phyloP scores from a whole-genome alignment of 106 monocot species.

The Posidonia australis region DNA sequence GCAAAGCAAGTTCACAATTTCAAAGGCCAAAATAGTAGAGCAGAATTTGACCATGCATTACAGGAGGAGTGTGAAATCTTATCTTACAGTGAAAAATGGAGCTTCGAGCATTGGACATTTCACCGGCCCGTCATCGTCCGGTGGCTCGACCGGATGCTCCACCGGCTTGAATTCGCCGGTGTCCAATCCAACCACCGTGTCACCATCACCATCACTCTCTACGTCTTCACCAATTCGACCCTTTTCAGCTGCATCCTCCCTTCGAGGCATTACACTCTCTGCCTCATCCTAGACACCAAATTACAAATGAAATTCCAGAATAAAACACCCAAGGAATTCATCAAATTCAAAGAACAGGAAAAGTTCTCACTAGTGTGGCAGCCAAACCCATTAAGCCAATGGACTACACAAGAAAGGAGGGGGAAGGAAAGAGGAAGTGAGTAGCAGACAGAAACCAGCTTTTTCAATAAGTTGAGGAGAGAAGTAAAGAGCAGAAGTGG shows the following conservation, averaged over 20 bases:
- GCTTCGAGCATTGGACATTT: constrained; percentile 3
- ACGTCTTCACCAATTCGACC: background rate
- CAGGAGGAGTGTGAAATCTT: background rate
- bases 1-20: too few relatives aligned
- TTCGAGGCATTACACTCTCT: background rate
- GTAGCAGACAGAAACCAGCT: background rate
- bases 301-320: background rate
- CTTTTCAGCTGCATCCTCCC: background rate
- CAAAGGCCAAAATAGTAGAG: too few relatives aligned
- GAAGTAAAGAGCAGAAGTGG: background rate
- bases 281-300: background rate
- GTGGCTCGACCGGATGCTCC: constrained; percentile 26
- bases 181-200: background rate
- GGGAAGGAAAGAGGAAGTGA: too few relatives aligned
- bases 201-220: background rate
- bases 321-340: background rate
- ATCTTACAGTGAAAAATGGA: background rate
- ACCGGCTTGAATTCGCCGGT: constrained; percentile 21
- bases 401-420: background rate
- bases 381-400: background rate
- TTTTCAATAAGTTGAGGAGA: background rate
- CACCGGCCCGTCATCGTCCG: constrained; percentile 14
- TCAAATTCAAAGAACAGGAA: background rate
- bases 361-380: background rate
- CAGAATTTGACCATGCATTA: too few relatives aligned